Conservation (phyloP, 2,329 filamentous ascomycete species). For the Coniochaeta pulveracea region DNA sequence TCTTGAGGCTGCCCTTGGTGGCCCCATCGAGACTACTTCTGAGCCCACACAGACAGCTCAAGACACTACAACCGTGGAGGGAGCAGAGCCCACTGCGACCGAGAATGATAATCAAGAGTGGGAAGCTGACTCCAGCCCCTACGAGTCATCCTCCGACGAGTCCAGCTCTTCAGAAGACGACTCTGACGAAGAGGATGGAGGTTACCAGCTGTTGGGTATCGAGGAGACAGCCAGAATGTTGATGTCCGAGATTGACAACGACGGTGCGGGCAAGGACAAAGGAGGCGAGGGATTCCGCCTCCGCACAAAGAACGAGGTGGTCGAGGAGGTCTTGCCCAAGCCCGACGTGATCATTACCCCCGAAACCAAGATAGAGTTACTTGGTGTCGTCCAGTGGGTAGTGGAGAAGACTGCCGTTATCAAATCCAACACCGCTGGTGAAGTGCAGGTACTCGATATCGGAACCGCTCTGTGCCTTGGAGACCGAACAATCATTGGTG, state of each 20-base stretch:
- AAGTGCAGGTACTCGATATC: slow-evolving; percentile 74
- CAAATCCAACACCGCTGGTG: slow-evolving; percentile 66
- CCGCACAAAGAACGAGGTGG: slow-evolving; percentile 72
- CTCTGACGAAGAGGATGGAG: slow-evolving; percentile 42
- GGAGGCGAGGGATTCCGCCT: slow-evolving; percentile 35
- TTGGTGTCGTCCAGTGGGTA: slow-evolving; percentile 66
- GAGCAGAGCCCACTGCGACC: slow-evolving; percentile 9
- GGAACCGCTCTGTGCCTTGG: slow-evolving; percentile 74
- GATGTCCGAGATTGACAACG: slow-evolving; percentile 69
- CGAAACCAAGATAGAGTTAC: slow-evolving; percentile 63
- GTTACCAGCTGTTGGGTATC: slow-evolving; percentile 63
- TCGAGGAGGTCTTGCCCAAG: slow-evolving; percentile 53
- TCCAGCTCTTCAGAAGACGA: slow-evolving; percentile 50
- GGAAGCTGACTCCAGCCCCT: slow-evolving; percentile 71
- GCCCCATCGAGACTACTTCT: slow-evolving; percentile 15
- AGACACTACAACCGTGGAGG: slow-evolving; percentile 3
- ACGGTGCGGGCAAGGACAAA: slow-evolving; percentile 25
- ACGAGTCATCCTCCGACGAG: slow-evolving; percentile 52
- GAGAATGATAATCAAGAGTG: slow-evolving; percentile 57
- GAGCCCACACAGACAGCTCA: slow-evolving; percentile 3
- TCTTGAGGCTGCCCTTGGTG: slow-evolving; percentile 31
- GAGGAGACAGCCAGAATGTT: slow-evolving; percentile 77
- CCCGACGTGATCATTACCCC: slow-evolving; percentile 69
- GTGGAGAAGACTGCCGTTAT: slow-evolving; percentile 73
- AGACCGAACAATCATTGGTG: slow-evolving; percentile 67